A percentile compares a stretch with the other conserved stretches of the same genome.
These are phyloP conservation scores for Annona cherimola DNA, from an alignment of 164 flowering plant species.

Conservation along the genomic window DNA sequence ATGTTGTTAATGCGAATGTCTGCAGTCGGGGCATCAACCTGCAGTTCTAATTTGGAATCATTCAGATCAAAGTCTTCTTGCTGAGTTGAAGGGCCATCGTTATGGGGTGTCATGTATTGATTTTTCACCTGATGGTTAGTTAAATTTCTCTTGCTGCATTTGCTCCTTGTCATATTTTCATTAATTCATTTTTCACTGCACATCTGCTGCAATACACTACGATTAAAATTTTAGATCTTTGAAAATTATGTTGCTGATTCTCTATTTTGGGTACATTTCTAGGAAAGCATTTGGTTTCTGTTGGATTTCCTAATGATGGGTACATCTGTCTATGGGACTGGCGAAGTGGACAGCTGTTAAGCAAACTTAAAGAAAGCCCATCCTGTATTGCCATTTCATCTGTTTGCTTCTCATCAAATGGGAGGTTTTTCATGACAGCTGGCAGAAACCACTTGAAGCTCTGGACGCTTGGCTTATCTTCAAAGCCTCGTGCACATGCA, in stretches of 20 bases:
- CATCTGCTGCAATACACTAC: background rate
- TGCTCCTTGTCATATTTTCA: background rate
- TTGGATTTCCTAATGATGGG: slow-evolving; percentile 58
- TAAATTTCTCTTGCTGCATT: slow-evolving; percentile 2
- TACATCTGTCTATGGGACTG: slow-evolving; percentile 68
- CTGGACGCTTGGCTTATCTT: slow-evolving; percentile 45
- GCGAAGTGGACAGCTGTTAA: slow-evolving; percentile 35
- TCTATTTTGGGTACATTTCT: background rate
- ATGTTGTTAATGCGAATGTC: background rate
- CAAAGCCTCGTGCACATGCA: slow-evolving; percentile 26
- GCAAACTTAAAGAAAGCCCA: slow-evolving; percentile 57
- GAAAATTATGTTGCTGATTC: background rate
- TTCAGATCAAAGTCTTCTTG: slow-evolving; percentile 27
- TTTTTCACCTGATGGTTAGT: slow-evolving; percentile 74
- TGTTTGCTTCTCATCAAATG: slow-evolving; percentile 57
- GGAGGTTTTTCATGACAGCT: slow-evolving; percentile 46
- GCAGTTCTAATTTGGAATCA: slow-evolving; percentile 65
- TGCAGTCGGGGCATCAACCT: slow-evolving; percentile 67
- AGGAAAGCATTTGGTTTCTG: slow-evolving; percentile 67
- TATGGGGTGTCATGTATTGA: slow-evolving; percentile 62
- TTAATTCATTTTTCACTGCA: background rate
- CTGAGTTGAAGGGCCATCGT: slow-evolving; percentile 62
- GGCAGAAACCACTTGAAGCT: slow-evolving; percentile 66
- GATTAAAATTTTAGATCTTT: background rate
- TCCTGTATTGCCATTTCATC: slow-evolving; percentile 40